Conservation (phyloP, 441 rosid genomes). For the Populus hybrid region DNA sequence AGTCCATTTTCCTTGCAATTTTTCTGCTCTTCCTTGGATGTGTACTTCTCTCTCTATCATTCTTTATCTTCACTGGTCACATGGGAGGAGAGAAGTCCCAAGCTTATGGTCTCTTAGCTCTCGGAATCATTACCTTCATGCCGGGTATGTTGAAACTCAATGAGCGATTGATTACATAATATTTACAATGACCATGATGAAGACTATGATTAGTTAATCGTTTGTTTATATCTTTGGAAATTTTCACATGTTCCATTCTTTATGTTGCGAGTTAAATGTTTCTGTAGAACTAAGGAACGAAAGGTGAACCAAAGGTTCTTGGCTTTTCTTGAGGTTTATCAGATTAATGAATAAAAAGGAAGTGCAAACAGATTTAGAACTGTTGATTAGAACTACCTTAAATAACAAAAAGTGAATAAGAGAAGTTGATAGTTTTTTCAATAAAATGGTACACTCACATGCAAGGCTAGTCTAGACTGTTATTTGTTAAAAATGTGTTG, state of each 20-base stretch:
- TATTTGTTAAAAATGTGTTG: neutral
- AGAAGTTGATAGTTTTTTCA: neutral
- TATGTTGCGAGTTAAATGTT: neutral
- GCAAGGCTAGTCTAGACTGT: neutral
- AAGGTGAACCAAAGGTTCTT: neutral
- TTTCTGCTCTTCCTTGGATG: conserved; percentile 68
- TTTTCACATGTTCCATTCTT: neutral
- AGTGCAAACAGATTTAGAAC: neutral
- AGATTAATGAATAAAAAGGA: neutral
- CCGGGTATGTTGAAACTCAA: conserved; percentile 51
- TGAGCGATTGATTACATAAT: neutral
- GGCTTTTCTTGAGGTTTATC: neutral
- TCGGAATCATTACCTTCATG: conserved; percentile 76
- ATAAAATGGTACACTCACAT: neutral
- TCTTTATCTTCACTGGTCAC: conserved; percentile 80
- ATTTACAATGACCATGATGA: neutral
- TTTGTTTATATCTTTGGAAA: neutral
- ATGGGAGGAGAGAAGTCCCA: conserved; percentile 84
- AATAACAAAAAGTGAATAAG: neutral
- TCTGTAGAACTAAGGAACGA: neutral
- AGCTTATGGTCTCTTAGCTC: conserved; percentile 70
- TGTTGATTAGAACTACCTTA: neutral
- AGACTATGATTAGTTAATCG: neutral
- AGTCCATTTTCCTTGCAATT: conserved; percentile 69
- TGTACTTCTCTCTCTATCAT: conserved; percentile 60